phyloP scores from a whole-genome alignment of 2,329 filamentous ascomycete genomes.

The Fusarium sp. region DNA sequence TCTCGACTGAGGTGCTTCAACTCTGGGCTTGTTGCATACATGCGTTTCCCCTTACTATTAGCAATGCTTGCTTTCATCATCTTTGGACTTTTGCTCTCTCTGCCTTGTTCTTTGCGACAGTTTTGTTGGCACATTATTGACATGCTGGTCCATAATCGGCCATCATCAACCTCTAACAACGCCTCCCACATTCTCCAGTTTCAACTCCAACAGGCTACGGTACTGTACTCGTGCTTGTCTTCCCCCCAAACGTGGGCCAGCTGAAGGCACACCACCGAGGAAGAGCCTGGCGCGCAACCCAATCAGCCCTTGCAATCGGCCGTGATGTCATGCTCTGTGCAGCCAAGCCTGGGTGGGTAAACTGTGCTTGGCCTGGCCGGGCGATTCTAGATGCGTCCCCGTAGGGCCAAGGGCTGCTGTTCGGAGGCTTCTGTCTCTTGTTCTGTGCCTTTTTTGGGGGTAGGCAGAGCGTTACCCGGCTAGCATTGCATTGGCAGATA shows the following conservation, averaged over 20 bases:
- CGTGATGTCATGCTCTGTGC: slow-evolving; percentile 39
- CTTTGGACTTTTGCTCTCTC: slow-evolving; percentile 18
- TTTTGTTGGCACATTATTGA: slow-evolving; percentile 33
- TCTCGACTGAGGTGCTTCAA: slow-evolving; percentile 28
- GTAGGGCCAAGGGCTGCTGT: slow-evolving; percentile 25
- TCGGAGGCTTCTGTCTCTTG: slow-evolving; percentile 22
- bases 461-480: not conserved
- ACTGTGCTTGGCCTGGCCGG: slow-evolving; percentile 17
- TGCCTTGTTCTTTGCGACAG: slow-evolving; percentile 25
- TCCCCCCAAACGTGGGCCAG: slow-evolving; percentile 33
- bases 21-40: slow-evolving; percentile 28
- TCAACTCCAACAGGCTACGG: slow-evolving; percentile 24
- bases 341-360: slow-evolving; percentile 22
- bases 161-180: slow-evolving; percentile 36
- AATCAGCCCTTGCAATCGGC: slow-evolving; percentile 21
- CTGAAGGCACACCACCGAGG: slow-evolving; percentile 42
- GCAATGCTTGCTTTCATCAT: slow-evolving; percentile 10
- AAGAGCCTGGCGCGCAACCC: slow-evolving; percentile 34
- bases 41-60: slow-evolving; percentile 1
- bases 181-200: slow-evolving; percentile 25
- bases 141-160: slow-evolving; percentile 36
- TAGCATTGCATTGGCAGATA: slow-evolving; percentile 35
- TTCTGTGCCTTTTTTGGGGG: not conserved
- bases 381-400: slow-evolving; percentile 10
- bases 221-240: slow-evolving; percentile 24